These are phyloP conservation scores for Exophiala viscosa DNA, from an alignment of 2,329 filamentous ascomycete genomes.

Conservation along the genomic window DNA sequence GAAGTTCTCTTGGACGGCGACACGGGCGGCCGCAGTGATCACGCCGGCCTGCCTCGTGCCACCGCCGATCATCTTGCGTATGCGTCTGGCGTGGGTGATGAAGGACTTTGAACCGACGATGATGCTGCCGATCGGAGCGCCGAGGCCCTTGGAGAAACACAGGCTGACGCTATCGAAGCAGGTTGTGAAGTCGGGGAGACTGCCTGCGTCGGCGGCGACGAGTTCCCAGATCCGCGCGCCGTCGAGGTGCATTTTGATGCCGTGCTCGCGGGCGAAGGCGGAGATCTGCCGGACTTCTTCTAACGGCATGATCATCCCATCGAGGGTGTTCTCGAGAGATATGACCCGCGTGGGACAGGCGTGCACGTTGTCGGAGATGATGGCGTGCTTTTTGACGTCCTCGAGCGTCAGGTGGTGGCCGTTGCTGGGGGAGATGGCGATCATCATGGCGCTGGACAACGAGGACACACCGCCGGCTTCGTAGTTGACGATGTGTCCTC, in stretches of 20 bases:
- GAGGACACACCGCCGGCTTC: slow-evolving; percentile 66
- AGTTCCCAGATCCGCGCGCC: slow-evolving; percentile 81
- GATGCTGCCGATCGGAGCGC: slow-evolving; percentile 75
- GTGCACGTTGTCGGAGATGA: slow-evolving; percentile 69
- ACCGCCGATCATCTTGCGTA: slow-evolving; percentile 76
- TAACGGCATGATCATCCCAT: slow-evolving; percentile 74
- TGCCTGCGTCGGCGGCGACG: slow-evolving; percentile 65
- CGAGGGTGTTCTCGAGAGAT: slow-evolving; percentile 79
- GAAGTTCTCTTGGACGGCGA: slow-evolving; percentile 78
- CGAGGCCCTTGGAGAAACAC: slow-evolving; percentile 79
- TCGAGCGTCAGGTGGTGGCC: slow-evolving; percentile 70
- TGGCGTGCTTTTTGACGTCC: slow-evolving; percentile 65
- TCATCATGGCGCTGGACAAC: slow-evolving; percentile 67
- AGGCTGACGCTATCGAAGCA: slow-evolving; percentile 72
- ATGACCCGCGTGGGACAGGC: slow-evolving; percentile 76
- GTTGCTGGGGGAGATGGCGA: slow-evolving; percentile 65
- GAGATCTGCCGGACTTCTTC: slow-evolving; percentile 66
- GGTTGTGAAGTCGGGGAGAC: slow-evolving; percentile 62
- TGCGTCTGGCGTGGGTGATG: slow-evolving; percentile 67
- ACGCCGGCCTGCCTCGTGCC: slow-evolving; percentile 74
- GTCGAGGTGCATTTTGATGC: slow-evolving; percentile 70
- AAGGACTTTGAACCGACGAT: slow-evolving; percentile 59
- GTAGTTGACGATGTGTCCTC: slow-evolving; percentile 69
- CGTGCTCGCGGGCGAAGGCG: slow-evolving; percentile 62
- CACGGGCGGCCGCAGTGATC: slow-evolving; percentile 68